phyloP scores from a whole-genome alignment of 1,284 basidiomycete genomes.

The Termitomyces sp. region DNA sequence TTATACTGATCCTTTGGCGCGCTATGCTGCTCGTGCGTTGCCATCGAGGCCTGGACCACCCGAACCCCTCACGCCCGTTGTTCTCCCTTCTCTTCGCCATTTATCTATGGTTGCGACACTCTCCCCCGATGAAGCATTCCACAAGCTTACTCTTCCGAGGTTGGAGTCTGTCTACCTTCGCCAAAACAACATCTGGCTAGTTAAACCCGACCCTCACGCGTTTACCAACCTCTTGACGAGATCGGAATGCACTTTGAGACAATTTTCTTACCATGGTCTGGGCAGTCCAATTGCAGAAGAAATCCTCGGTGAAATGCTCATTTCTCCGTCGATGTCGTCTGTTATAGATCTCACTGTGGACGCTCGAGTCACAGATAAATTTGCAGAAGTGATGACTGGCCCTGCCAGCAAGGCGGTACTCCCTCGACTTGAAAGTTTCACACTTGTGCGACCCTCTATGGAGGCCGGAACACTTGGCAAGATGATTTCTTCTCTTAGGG shows the following conservation, averaged over 20 bases:
- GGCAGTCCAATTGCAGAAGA: neutral
- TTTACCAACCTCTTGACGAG: slow-evolving; percentile 6
- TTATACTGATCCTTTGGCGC: neutral
- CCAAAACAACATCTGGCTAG: neutral
- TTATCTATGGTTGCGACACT: neutral
- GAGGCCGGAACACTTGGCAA: slow-evolving; percentile 2
- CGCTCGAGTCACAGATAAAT: slow-evolving; percentile 7
- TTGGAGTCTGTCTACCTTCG: neutral
- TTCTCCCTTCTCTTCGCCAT: slow-evolving; percentile 6
- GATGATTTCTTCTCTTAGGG: neutral
- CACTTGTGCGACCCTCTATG: neutral
- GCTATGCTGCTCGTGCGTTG: neutral
- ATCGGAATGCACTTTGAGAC: slow-evolving; percentile 4
- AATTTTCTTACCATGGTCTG: slow-evolving; percentile 3
- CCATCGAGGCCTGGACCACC: neutral
- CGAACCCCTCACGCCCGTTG: neutral
- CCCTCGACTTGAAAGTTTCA: neutral
- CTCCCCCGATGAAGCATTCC: slow-evolving; percentile 2
- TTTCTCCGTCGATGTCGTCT: neutral
- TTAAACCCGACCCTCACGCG: neutral
- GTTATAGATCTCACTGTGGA: neutral
- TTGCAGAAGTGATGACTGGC: neutral
- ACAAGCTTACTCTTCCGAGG: slow-evolving; percentile 2
- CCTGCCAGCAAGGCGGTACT: neutral
- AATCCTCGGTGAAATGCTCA: slow-evolving; percentile 1